Evolutionary conservation across 2,329 filamentous ascomycete genomes (phyloP).

Genomic region (Clonostachys sp.): DNA sequence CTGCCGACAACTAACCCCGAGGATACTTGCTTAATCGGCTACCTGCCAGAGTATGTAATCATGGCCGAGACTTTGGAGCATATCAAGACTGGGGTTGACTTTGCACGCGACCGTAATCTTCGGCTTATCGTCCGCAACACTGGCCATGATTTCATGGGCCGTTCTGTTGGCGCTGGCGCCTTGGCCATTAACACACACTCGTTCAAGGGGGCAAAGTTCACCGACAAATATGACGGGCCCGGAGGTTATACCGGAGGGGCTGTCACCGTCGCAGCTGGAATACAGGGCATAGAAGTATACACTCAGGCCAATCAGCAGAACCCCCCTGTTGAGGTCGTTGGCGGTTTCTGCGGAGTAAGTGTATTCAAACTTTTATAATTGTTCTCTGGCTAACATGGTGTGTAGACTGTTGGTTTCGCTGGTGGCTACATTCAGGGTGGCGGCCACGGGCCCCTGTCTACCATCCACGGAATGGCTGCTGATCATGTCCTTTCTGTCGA

Average conservation of each 20-base stretch:
- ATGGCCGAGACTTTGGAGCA: slow-evolving; percentile 2
- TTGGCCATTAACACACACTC: slow-evolving; percentile 31
- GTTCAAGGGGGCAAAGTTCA: slow-evolving; percentile 32
- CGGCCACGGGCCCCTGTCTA: slow-evolving; percentile 49
- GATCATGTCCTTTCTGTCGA: slow-evolving; percentile 44
- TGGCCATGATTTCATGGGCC: slow-evolving; percentile 24
- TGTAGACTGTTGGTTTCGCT: slow-evolving; percentile 45
- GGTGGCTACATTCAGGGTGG: slow-evolving; percentile 59
- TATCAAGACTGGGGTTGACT: slow-evolving; percentile 23
- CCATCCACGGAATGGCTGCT: slow-evolving; percentile 51
- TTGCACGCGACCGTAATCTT: slow-evolving; percentile 29
- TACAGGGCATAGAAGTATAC: slow-evolving; percentile 41
- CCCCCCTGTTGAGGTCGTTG: slow-evolving; percentile 46
- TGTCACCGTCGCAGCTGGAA: slow-evolving; percentile 49
- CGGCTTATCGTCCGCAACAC: slow-evolving; percentile 31
- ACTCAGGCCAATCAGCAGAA: slow-evolving; percentile 36
- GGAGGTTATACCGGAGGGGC: slow-evolving; percentile 16
- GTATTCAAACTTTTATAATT: too few species aligned
- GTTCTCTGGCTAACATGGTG: too few species aligned
- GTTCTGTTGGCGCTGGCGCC: slow-evolving; percentile 31
- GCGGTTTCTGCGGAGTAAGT: slow-evolving; percentile 23
- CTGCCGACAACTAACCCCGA: too few species aligned
- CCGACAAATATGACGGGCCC: slow-evolving; percentile 25
- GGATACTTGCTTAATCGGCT: too few species aligned
- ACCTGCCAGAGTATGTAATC: too few species aligned